A percentile compares a stretch with the other conserved stretches of the same genome.
These are phyloP conservation scores for Halenospora varia DNA, from an alignment of 495 filamentous ascomycete genomes.

Conservation along the genomic window DNA sequence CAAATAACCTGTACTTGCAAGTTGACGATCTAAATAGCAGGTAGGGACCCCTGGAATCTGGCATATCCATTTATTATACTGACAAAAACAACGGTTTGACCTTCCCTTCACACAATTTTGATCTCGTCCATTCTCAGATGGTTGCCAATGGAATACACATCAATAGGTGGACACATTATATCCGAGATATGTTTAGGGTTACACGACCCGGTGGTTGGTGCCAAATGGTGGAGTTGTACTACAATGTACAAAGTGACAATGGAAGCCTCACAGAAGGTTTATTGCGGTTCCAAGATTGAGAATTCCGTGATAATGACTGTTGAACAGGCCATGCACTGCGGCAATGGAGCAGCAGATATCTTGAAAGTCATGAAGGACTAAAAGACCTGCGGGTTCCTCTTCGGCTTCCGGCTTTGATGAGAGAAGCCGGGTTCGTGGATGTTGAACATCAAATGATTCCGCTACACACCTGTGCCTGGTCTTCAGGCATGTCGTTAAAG, in stretches of 20 bases:
- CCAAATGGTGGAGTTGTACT: constrained; percentile 87
- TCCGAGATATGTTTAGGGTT: constrained; percentile 64
- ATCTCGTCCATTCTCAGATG: constrained; percentile 84
- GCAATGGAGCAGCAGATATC: constrained; percentile 68
- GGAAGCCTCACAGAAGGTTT: constrained; percentile 66
- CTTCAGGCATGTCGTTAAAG: constrained; percentile 50
- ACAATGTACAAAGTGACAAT: constrained; percentile 86
- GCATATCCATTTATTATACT: constrained; percentile 22
- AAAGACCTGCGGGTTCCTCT: constrained; percentile 71
- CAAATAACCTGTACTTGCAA: constrained; percentile 69
- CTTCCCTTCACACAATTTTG: constrained; percentile 73
- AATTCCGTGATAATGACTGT: not conserved
- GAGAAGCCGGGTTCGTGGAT: constrained; percentile 66
- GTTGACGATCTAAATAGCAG: constrained; percentile 73
- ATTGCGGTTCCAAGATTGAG: constrained; percentile 12
- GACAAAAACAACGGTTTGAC: constrained; percentile 54
- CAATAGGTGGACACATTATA: constrained; percentile 72
- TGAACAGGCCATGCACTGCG: constrained; percentile 59
- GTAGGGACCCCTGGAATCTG: constrained; percentile 32
- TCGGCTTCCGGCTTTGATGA: constrained; percentile 57
- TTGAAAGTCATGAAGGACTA: constrained; percentile 57
- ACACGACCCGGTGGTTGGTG: constrained; percentile 71
- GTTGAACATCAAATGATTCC: constrained; percentile 68
- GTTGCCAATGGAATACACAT: constrained; percentile 74
- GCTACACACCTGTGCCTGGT: constrained; percentile 72